Evolutionary conservation across 768 basidiomycete genomes (phyloP).

Genomic region (Leccinum uliginosum): DNA sequence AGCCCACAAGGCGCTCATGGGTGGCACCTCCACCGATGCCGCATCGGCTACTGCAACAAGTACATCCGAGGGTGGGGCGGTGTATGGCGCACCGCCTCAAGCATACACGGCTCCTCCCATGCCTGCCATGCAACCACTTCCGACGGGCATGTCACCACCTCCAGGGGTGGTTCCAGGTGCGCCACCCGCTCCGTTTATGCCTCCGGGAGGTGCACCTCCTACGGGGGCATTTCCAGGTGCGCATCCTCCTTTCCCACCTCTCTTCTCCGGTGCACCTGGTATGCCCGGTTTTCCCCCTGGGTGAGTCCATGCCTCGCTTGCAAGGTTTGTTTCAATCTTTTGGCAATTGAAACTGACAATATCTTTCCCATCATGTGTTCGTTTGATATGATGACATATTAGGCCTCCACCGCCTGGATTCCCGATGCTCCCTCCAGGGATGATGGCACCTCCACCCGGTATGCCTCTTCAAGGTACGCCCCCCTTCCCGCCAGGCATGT

Average conservation of each 20-base stretch:
- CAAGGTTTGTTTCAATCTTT: constrained; percentile 13
- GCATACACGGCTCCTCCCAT: constrained; percentile 51
- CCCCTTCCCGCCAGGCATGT: constrained; percentile 36
- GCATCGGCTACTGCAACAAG: constrained; percentile 33
- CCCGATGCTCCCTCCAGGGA: constrained; percentile 43
- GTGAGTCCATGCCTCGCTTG: constrained; percentile 34
- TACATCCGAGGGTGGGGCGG: constrained; percentile 41
- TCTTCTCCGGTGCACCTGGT: constrained; percentile 42
- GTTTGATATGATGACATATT: constrained; percentile 10
- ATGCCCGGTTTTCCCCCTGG: constrained; percentile 54
- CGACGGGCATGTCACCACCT: constrained; percentile 34
- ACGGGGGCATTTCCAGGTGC: constrained; percentile 36
- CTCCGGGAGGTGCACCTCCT: constrained; percentile 34
- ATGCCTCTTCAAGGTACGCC: constrained; percentile 35
- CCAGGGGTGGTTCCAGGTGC: constrained; percentile 41
- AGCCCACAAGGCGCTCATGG: constrained; percentile 92
- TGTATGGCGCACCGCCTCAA: constrained; percentile 73
- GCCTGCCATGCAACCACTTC: constrained; percentile 23
- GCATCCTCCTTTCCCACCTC: constrained; percentile 36
- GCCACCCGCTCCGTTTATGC: constrained; percentile 38
- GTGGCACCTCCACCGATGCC: constrained; percentile 39
- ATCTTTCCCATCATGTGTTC: constrained; percentile 2
- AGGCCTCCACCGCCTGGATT: constrained; percentile 55
- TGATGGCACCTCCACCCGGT: constrained; percentile 30
- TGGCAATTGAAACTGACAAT: constrained; percentile 18